phyloP scores from a whole-genome alignment of 768 basidiomycete species.

The Phylloporus sp. region DNA sequence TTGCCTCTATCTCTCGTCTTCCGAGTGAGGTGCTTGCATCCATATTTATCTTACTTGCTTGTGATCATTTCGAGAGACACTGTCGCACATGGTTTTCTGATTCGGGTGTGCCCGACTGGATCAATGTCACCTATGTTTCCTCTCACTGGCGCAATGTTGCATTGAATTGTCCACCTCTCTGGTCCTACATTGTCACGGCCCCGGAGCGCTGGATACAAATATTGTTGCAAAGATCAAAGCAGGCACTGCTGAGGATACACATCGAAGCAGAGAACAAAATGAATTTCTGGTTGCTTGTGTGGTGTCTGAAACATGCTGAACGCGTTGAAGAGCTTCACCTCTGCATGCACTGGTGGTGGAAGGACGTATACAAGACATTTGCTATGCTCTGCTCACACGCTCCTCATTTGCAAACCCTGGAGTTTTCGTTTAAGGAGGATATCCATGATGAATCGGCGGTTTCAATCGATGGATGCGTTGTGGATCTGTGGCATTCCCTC shows the following conservation, averaged over 20 bases:
- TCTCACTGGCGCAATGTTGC: not conserved
- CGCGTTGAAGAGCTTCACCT: not conserved
- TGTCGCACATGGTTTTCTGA: no score
- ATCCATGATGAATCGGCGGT: no score
- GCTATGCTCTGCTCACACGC: not conserved
- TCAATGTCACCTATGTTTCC: not conserved
- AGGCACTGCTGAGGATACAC: conserved; percentile 23
- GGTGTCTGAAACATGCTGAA: no score
- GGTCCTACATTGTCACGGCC: conserved; percentile 23
- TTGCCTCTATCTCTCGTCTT: conserved; percentile 8
- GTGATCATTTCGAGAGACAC: not conserved
- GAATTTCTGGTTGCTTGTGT: not conserved
- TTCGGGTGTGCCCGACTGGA: not conserved
- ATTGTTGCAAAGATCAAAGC: conserved; percentile 41
- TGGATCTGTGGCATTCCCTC: no score
- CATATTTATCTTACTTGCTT: conserved; percentile 9
- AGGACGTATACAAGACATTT: not conserved
- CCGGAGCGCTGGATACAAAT: conserved; percentile 35
- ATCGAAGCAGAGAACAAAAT: not conserved
- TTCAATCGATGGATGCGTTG: no score
- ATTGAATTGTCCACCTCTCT: not conserved
- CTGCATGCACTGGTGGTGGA: not conserved
- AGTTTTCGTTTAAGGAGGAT: no score
- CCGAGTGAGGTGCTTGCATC: conserved; percentile 5
- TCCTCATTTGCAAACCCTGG: not conserved